Evolutionary conservation across 768 basidiomycete genomes (phyloP), one percentile per base, ranked within the genome.

Genomic region (Scleroderma citrinum): DNA sequence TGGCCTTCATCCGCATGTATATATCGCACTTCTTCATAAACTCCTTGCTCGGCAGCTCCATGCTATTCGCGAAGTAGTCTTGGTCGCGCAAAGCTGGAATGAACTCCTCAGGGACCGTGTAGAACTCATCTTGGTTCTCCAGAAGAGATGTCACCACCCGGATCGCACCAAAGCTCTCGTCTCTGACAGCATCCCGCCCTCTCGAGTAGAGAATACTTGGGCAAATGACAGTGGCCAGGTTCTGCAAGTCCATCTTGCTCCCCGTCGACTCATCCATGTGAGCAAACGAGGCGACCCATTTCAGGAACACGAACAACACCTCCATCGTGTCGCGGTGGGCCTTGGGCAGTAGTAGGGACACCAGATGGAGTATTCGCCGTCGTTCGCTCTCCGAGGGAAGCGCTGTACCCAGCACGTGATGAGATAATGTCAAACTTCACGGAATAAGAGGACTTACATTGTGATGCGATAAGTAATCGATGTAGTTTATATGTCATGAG

Each of bases 271-370:
- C 92, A 61, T 97, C 94, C 74, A 94, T 83, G 68, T 99, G 95
- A 43, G 96, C 92, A 66, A 99, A 99, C 2, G 93, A 96, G 10
- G 95, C 95, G 11, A 99, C 96, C 96, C 96, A 99, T 69, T 97
- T 96, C 56, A 99, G 77, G 74, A 99, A 99, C 26, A 96, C 94
- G 63, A 96, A 97, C 44, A 99, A 73, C 44, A 96, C 91, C 69
- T 99, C 96, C 81, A 96, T 83, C 17, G 95, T 97, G 68, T 99
- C 96, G 54, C 96, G 85, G 66, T 99, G 91, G 53, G 82, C 80
- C 70, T 92, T 92, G 30, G 96, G 96, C 61, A 99, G 71, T 7
- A 98, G 73, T 49, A 94, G 72, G 36, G 86, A 85, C 14, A 93
- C 74, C 56, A 95, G 76, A 65, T 97, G 94, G 23, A 98, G 76